phyloP scores from a whole-genome alignment of 2,329 filamentous ascomycete genomes.

The Pezicula neosporulosa region DNA sequence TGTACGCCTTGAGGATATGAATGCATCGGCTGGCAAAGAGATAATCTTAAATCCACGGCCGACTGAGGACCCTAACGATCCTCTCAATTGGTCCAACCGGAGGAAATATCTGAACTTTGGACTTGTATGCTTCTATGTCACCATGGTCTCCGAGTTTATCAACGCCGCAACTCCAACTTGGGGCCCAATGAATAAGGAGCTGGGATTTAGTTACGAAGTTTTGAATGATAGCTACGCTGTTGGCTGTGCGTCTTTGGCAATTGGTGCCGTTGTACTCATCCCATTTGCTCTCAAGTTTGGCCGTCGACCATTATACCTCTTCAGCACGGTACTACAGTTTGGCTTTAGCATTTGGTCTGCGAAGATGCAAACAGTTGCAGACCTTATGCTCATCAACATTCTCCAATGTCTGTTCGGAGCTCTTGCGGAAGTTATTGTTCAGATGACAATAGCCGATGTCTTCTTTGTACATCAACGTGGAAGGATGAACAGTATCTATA shows the following conservation, averaged over 20 bases:
- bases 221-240: conserved; percentile 44
- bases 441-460: conserved; percentile 41
- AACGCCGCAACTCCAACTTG: conserved; percentile 29
- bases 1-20: too few relatives aligned
- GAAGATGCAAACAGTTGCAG: conserved; percentile 34
- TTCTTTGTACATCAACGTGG: conserved; percentile 46
- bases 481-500: conserved; percentile 43
- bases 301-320: conserved; percentile 40
- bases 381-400: conserved; percentile 40
- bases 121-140: conserved; percentile 37
- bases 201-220: conserved; percentile 36
- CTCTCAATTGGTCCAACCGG: conserved; percentile 36
- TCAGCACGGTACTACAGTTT: conserved; percentile 36
- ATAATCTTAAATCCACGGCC: conserved; percentile 3
- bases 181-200: conserved; percentile 37
- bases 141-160: conserved; percentile 30
- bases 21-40: too few relatives aligned
- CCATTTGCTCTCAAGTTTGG: conserved; percentile 44
- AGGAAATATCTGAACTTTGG: conserved; percentile 40
- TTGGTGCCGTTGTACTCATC: conserved; percentile 39
- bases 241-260: conserved; percentile 35
- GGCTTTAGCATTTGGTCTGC: conserved; percentile 39
- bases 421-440: conserved; percentile 38
- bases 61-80: conserved; percentile 13
- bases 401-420: conserved; percentile 40